These are phyloP conservation scores for Hypoxylon fuscum DNA, from an alignment of 495 filamentous ascomycete species.

Conservation along the genomic window DNA sequence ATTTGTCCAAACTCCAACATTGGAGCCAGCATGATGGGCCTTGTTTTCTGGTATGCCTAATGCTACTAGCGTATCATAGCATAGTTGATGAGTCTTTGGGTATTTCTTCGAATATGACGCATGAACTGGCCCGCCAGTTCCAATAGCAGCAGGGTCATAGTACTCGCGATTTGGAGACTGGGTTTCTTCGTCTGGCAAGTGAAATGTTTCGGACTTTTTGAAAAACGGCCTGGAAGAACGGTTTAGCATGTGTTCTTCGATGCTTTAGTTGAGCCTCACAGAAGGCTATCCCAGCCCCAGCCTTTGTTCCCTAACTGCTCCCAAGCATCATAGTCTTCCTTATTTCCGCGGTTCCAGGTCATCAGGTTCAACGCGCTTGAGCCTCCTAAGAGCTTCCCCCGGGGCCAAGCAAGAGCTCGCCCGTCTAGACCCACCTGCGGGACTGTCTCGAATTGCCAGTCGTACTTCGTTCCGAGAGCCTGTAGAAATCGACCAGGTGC, in stretches of 20 bases:
- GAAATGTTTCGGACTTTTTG: constrained; percentile 59
- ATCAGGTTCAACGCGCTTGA: constrained; percentile 55
- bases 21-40: constrained; percentile 52
- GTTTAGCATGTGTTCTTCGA: background rate
- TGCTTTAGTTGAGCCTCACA: constrained; percentile 42
- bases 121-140: constrained; percentile 54
- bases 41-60: constrained; percentile 52
- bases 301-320: constrained; percentile 61
- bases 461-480: constrained; percentile 56
- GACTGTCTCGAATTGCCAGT: constrained; percentile 62
- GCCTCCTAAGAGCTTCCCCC: constrained; percentile 64
- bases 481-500: constrained; percentile 48
- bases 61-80: constrained; percentile 56
- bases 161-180: constrained; percentile 42
- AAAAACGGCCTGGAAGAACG: constrained; percentile 52
- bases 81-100: constrained; percentile 54
- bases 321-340: constrained; percentile 67
- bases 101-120: constrained; percentile 56
- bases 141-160: constrained; percentile 48
- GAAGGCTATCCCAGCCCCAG: constrained; percentile 66
- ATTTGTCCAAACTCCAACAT: constrained; percentile 57
- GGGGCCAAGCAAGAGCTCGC: constrained; percentile 47
- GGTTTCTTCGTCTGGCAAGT: constrained; percentile 47
- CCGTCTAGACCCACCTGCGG: constrained; percentile 55
- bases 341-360: constrained; percentile 65